Percentiles rank a stretch among this genome's conserved stretches.
Conservation (phyloP, 2,329 filamentous ascomycete species). For the Colletotrichum cordylinicola region DNA sequence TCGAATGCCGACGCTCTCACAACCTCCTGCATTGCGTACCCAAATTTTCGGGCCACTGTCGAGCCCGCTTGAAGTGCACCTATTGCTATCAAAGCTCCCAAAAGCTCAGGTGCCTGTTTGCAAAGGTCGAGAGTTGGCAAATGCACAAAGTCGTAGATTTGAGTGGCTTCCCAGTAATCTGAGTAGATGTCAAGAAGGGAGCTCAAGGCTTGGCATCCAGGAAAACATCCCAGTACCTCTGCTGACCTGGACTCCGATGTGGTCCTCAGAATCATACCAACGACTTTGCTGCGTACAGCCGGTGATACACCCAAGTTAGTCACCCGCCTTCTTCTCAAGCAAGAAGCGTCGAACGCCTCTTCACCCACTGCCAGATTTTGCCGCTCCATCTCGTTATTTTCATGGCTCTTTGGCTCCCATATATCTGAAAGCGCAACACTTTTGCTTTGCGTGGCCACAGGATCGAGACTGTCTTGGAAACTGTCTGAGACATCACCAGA, state of each 20-base stretch:
- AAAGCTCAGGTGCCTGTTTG: background rate
- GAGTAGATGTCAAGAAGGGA: background rate
- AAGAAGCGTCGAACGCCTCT: background rate
- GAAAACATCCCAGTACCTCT: background rate
- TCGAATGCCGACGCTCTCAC: background rate
- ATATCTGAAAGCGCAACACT: background rate
- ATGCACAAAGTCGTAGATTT: background rate
- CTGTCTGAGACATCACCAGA: background rate
- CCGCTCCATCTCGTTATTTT: background rate
- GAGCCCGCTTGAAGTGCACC: background rate
- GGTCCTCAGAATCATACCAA: background rate
- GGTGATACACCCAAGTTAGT: background rate
- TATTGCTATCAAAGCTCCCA: background rate
- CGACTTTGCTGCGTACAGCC: background rate
- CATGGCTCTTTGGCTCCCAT: background rate
- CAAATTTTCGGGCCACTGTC: background rate
- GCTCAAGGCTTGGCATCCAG: background rate
- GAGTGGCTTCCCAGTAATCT: background rate
- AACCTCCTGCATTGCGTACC: background rate
- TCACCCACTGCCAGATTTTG: background rate
- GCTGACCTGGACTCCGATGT: background rate
- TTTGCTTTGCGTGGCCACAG: background rate
- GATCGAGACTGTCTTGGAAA: background rate
- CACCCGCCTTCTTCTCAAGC: too few relatives aligned
- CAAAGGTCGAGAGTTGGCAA: background rate